A percentile compares a stretch with the other conserved stretches of the same genome.
phyloP scores from a whole-genome alignment of 305 asterid genomes.

The Fraxinus nigra region DNA sequence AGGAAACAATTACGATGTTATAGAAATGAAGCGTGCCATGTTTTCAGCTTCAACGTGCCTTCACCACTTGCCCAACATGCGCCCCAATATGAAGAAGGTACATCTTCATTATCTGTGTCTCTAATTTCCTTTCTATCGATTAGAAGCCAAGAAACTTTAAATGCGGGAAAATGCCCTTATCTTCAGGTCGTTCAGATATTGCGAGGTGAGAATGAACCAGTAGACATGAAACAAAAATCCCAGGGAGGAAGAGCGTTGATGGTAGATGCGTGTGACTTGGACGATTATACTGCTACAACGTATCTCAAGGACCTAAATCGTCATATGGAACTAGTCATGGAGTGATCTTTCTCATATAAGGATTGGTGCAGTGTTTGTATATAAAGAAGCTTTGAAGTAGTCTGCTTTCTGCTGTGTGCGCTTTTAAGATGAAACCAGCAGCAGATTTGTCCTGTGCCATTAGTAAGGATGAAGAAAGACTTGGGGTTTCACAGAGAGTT shows the following conservation, averaged over 20 bases:
- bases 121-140: background rate
- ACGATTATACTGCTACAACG: constrained; percentile 66
- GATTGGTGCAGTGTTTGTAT: constrained; percentile 10
- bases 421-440: constrained; percentile 1
- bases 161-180: background rate
- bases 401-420: constrained; percentile 2
- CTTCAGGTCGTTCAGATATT: constrained; percentile 62
- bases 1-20: constrained; percentile 46
- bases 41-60: constrained; percentile 80
- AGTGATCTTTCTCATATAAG: constrained; percentile 25
- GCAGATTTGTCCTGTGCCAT: background rate
- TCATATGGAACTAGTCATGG: constrained; percentile 87
- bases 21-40: constrained; percentile 80
- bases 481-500: background rate
- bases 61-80: constrained; percentile 77
- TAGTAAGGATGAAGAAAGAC: background rate
- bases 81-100: constrained; percentile 92
- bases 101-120: background rate
- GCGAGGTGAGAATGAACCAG: constrained; percentile 61
- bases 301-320: constrained; percentile 77
- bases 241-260: constrained; percentile 58
- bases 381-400: constrained; percentile 8
- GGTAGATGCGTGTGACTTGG: constrained; percentile 68
- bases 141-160: background rate
- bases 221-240: constrained; percentile 62